Evolutionary conservation across 257 asterid species (phyloP), one percentile per base, ranked within the genome.

Genomic region (Scutellaria galericulata): DNA sequence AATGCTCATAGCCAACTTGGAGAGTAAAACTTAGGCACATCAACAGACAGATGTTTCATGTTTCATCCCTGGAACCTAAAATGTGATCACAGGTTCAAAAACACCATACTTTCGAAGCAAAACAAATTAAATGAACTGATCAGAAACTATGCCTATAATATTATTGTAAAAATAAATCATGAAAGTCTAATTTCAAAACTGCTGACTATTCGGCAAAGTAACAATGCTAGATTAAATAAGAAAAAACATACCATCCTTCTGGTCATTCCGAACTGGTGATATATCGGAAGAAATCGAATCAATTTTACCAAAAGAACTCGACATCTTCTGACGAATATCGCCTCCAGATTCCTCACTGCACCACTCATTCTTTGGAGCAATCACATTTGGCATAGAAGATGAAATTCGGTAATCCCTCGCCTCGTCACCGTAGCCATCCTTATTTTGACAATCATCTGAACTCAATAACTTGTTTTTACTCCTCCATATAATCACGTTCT

Each of bases 311-410:
- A 76, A 12, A 10, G 79, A 62, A 70, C 68, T 74, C 27, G 83
- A 71, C 40, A 35, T 50, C 61, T 22, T 63, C 35, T 56, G 50
- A 20, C 54, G 59, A 73, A 42, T 42, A 70, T 59, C 53, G 4
- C 24, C 11, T 35, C 74, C 78, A 66, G 74, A 72, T 58, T 70
- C 87, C 61, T 78, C 84, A 45, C 68, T 70, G 48, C 40, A 64
- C 86, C 83, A 68, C 54, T 79, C 83, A 45, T 75, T 83, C 24
- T 22, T 73, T 63, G 75, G 50, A 66, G 72, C 11, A 51, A 81
- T 57, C 75, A 59, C 77, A 70, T 83, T 85, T 18, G 91, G 88
- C 88, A 86, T 58, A 41, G 90, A 91, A 31, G 86, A 70, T 7
- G 95, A 89, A 56, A 80, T 82, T 68, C 85, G 76, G 60, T 61